A percentile compares a stretch with the other conserved stretches of the same genome.
phyloP scores from a whole-genome alignment of 1,284 basidiomycete species.

The Exobasidium rhododendri region DNA sequence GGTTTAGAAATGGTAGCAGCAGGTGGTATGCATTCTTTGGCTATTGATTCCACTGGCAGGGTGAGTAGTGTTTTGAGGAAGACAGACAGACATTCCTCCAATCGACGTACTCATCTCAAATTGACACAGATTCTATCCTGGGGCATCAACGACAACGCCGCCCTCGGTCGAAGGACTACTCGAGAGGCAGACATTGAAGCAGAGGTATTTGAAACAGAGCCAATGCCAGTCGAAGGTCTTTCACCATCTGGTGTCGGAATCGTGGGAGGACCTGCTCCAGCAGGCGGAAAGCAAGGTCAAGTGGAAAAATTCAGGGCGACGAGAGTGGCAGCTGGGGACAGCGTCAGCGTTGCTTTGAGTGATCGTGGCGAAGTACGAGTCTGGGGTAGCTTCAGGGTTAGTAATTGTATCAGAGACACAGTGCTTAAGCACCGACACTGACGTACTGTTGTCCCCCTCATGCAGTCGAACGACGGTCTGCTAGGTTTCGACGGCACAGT shows the following conservation, averaged over 20 bases:
- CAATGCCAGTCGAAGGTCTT: conserved; percentile 70
- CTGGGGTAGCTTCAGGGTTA: conserved; percentile 70
- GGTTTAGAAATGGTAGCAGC: conserved; percentile 45
- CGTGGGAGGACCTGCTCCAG: conserved; percentile 57
- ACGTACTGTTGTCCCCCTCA: not conserved
- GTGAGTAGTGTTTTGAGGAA: conserved; percentile 4
- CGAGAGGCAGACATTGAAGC: conserved; percentile 67
- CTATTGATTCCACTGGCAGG: conserved; percentile 43
- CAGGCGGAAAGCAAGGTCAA: conserved; percentile 74
- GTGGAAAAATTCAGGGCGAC: conserved; percentile 69
- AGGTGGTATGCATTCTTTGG: conserved; percentile 52
- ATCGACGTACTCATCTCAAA: not conserved
- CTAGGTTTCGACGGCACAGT: conserved; percentile 74
- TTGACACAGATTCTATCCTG: conserved; percentile 63
- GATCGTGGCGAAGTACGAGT: conserved; percentile 67
- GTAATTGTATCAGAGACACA: conserved; percentile 50
- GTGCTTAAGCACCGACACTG: not conserved
- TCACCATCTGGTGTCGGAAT: conserved; percentile 35
- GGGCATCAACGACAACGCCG: conserved; percentile 88
- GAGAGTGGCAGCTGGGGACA: conserved; percentile 76
- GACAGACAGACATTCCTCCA: conserved; percentile 6
- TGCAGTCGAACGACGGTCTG: conserved; percentile 70
- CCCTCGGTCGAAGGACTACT: conserved; percentile 68
- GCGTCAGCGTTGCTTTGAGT: conserved; percentile 75
- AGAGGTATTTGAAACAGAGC: conserved; percentile 75